phyloP scores from a whole-genome alignment of 768 basidiomycete species.

The Rhizopogon sp. region DNA sequence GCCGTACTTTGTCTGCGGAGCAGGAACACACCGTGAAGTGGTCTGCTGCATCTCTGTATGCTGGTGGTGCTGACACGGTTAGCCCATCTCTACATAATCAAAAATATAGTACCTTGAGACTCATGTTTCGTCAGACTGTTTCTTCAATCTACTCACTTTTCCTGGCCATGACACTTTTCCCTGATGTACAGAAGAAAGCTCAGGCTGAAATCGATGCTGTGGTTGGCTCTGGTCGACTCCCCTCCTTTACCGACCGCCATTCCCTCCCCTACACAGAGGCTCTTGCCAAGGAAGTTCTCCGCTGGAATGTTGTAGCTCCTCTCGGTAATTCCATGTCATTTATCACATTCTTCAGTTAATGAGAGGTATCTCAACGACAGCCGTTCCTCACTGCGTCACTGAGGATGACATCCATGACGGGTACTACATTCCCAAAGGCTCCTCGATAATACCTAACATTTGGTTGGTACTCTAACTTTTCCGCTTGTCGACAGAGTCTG shows the following conservation, averaged over 20 bases:
- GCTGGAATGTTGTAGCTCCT: no score
- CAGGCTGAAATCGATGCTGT: conserved; percentile 59
- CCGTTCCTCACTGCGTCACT: conserved; percentile 37
- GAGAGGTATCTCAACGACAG: neutral
- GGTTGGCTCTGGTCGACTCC: conserved; percentile 54
- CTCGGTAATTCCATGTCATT: no score
- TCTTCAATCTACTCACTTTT: conserved; percentile 58
- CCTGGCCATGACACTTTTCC: conserved; percentile 19
- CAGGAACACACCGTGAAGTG: no score
- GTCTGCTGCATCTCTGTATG: no score
- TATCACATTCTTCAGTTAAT: no score
- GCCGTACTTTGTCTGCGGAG: conserved; percentile 38
- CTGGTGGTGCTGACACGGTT: no score
- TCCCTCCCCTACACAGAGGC: no score
- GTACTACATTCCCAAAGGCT: conserved; percentile 51
- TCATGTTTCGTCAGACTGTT: conserved; percentile 40
- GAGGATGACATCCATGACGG: conserved; percentile 33
- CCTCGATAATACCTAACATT: conserved; percentile 18
- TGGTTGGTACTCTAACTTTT: conserved; percentile 8
- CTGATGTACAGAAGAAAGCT: conserved; percentile 27
- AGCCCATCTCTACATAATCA: no score
- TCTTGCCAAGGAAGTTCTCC: no score
- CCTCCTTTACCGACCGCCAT: conserved; percentile 53
- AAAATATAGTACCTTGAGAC: no score
- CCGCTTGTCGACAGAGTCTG: neutral